A percentile compares a stretch with the other conserved stretches of the same genome.
Evolutionary conservation across 306 rosid species (phyloP).

Genomic region (Delonix regia): DNA sequence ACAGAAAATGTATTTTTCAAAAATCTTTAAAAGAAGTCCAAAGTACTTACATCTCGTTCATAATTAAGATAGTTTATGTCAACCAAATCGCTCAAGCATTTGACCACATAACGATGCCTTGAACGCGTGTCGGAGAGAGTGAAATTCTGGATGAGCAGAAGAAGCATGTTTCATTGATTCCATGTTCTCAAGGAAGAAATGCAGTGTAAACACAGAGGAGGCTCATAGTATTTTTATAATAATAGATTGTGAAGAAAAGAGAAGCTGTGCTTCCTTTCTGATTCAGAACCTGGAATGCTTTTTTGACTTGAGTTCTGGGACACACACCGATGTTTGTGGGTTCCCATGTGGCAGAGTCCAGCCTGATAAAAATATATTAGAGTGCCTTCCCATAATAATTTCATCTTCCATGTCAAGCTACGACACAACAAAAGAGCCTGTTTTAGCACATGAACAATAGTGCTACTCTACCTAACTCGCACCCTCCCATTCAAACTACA

Average conservation of each 20-base stretch:
- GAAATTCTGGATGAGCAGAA: too few relatives aligned
- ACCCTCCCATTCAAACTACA: constrained; percentile 34
- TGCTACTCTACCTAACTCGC: neutral
- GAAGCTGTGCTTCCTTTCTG: neutral
- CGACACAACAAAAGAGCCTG: constrained; percentile 38
- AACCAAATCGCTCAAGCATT: too few relatives aligned
- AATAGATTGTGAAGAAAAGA: neutral
- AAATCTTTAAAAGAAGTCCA: too few relatives aligned
- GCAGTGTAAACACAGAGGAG: neutral
- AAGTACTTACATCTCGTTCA: too few relatives aligned
- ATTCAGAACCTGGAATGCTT: neutral
- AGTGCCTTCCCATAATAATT: neutral
- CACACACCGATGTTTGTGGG: constrained; percentile 7
- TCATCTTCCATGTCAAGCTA: constrained; percentile 39
- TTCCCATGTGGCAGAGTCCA: constrained; percentile 2
- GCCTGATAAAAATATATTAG: neutral
- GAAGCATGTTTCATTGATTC: neutral
- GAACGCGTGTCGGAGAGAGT: too few relatives aligned
- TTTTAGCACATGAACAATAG: constrained; percentile 38
- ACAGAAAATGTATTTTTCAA: too few relatives aligned
- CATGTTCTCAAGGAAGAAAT: neutral
- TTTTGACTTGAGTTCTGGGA: neutral
- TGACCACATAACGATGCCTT: too few relatives aligned
- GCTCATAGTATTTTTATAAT: neutral
- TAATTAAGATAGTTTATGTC: too few relatives aligned